Evolutionary conservation across 257 asterid genomes (phyloP).

Genomic region (Penstemon barbatus): DNA sequence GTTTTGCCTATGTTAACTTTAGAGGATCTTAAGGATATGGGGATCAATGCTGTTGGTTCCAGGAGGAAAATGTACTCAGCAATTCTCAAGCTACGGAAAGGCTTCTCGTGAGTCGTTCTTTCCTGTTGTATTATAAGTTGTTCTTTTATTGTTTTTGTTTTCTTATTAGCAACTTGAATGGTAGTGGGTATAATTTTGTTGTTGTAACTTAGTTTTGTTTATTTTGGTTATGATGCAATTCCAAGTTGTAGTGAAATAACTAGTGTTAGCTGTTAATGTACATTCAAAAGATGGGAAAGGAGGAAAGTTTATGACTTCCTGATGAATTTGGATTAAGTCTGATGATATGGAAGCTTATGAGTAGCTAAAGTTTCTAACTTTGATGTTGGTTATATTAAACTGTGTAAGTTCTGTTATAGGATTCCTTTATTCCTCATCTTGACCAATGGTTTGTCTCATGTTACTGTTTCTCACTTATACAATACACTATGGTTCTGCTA

Average conservation of each 20-base stretch:
- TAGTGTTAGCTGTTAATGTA: conserved; percentile 39
- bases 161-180: conserved; percentile 39
- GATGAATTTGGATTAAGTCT: conserved; percentile 17
- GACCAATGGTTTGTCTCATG: background rate
- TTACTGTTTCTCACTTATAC: background rate
- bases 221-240: conserved; percentile 27
- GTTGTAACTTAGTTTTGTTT: conserved; percentile 34
- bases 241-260: conserved; percentile 31
- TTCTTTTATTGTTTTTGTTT: conserved; percentile 27
- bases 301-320: conserved; percentile 28
- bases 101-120: conserved; percentile 56
- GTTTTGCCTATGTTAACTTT: conserved; percentile 77
- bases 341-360: conserved; percentile 18
- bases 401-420: background rate
- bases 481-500: too few relatives aligned
- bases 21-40: conserved; percentile 97
- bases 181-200: conserved; percentile 39
- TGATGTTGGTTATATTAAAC: background rate
- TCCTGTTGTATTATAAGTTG: conserved; percentile 35
- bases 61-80: conserved; percentile 79
- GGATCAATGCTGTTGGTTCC: conserved; percentile 85
- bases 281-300: conserved; percentile 31
- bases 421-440: conserved; percentile 4
- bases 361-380: conserved; percentile 7
- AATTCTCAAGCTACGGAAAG: conserved; percentile 64